Percentiles rank a stretch among this genome's conserved stretches.
These are phyloP conservation scores for Pisolithus sp. DNA, from an alignment of 768 basidiomycete species.

Conservation along the genomic window DNA sequence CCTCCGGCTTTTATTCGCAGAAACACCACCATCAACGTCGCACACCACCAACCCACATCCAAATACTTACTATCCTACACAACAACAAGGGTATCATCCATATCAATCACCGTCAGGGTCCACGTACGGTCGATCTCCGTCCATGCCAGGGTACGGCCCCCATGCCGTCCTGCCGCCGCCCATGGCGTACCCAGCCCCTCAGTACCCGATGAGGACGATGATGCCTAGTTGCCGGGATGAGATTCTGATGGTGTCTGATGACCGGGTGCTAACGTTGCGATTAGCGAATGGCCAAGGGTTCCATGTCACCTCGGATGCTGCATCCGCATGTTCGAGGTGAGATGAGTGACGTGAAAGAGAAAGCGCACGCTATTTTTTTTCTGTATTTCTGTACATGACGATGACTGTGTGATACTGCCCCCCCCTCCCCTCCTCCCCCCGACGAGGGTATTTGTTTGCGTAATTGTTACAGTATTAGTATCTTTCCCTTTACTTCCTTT, in stretches of 20 bases:
- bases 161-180: background rate
- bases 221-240: conserved; percentile 65
- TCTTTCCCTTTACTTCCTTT: no score
- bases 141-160: conserved; percentile 7
- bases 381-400: no score
- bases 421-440: no score
- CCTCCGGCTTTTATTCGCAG: conserved; percentile 85
- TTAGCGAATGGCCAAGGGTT: conserved; percentile 28
- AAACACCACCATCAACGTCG: conserved; percentile 83
- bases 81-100: conserved; percentile 24
- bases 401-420: no score
- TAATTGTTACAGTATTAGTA: no score
- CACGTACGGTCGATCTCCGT: conserved; percentile 4
- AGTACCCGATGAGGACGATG: conserved; percentile 25
- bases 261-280: conserved; percentile 70
- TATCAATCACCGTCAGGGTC: conserved; percentile 25
- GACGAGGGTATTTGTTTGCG: no score
- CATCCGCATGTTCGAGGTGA: conserved; percentile 14
- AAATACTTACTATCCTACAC: conserved; percentile 27
- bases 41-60: conserved; percentile 41
- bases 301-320: conserved; percentile 6
- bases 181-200: background rate
- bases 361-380: no score
- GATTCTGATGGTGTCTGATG: conserved; percentile 86
- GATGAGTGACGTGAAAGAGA: background rate